Percentiles rank a stretch among this genome's conserved stretches.
Conservation (phyloP, 495 filamentous ascomycete genomes). For the Astrothelium macrocarpum region DNA sequence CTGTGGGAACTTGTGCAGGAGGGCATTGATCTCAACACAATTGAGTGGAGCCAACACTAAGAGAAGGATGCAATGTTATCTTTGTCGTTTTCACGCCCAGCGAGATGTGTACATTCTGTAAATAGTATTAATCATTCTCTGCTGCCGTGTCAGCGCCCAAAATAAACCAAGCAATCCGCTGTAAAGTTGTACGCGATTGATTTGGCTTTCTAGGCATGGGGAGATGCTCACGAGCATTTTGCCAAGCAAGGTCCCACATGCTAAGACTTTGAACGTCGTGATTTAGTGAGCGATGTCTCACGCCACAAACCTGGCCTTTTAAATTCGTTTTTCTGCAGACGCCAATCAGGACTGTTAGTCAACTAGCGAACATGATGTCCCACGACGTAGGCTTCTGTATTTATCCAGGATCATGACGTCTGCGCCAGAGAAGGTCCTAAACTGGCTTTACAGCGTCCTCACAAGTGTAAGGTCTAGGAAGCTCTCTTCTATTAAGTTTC, state of each 20-base stretch:
- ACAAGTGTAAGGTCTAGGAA: constrained; percentile 50
- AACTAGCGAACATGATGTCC: not conserved
- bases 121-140: not conserved
- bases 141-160: not conserved
- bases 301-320: too few relatives aligned
- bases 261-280: too few relatives aligned
- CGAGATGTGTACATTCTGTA: not conserved
- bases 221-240: not conserved
- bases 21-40: constrained; percentile 87
- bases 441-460: constrained; percentile 89
- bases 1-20: constrained; percentile 98
- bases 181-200: not conserved
- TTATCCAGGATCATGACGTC: constrained; percentile 46
- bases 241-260: not conserved
- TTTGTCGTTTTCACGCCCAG: not conserved
- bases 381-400: not conserved
- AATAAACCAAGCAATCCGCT: not conserved
- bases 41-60: constrained; percentile 95
- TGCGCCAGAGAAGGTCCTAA: constrained; percentile 78
- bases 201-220: not conserved
- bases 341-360: not conserved
- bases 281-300: too few relatives aligned
- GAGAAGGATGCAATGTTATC: constrained; percentile 31
- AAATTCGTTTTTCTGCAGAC: not conserved
- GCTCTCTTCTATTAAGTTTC: constrained; percentile 12